phyloP scores from a whole-genome alignment of 768 basidiomycete genomes.

The Lanmaoa rubissima region DNA sequence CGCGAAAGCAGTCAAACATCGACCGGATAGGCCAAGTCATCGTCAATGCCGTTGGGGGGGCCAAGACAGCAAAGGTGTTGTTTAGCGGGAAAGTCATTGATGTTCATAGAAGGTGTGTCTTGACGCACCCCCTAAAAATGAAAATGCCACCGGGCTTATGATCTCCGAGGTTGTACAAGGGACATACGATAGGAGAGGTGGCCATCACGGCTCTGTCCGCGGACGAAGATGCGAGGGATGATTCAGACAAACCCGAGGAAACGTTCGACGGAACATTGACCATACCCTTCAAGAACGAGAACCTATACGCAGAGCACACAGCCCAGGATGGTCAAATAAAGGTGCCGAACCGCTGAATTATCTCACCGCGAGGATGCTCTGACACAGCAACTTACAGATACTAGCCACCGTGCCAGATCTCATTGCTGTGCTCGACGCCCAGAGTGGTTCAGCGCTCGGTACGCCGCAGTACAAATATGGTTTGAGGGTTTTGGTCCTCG shows the following conservation, averaged over 20 bases:
- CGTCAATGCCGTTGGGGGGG: constrained; percentile 37
- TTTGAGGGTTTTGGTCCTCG: constrained; percentile 53
- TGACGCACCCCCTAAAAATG: not conserved
- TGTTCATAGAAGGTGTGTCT: constrained; percentile 37
- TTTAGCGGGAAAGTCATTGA: constrained; percentile 63
- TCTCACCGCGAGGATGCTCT: not conserved
- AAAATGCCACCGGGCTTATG: not conserved
- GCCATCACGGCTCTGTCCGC: constrained; percentile 29
- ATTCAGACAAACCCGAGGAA: constrained; percentile 9
- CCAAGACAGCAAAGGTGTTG: constrained; percentile 38
- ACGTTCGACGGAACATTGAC: constrained; percentile 36
- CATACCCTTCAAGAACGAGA: constrained; percentile 66
- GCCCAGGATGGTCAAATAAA: constrained; percentile 26
- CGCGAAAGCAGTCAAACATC: constrained; percentile 46
- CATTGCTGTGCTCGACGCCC: constrained; percentile 61
- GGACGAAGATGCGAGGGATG: constrained; percentile 31
- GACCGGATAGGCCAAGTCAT: constrained; percentile 35
- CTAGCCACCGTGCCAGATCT: constrained; percentile 63
- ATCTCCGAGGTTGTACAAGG: constrained; percentile 32
- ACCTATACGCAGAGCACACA: constrained; percentile 48
- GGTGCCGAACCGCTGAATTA: constrained; percentile 7
- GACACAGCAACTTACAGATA: constrained; percentile 33
- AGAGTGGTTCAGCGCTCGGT: constrained; percentile 58
- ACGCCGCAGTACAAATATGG: constrained; percentile 64
- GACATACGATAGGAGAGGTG: constrained; percentile 40